Percentiles rank a stretch among this genome's conserved stretches.
Evolutionary conservation across 2,329 filamentous ascomycete species (phyloP).

Genomic region (Colletotrichum melonis): DNA sequence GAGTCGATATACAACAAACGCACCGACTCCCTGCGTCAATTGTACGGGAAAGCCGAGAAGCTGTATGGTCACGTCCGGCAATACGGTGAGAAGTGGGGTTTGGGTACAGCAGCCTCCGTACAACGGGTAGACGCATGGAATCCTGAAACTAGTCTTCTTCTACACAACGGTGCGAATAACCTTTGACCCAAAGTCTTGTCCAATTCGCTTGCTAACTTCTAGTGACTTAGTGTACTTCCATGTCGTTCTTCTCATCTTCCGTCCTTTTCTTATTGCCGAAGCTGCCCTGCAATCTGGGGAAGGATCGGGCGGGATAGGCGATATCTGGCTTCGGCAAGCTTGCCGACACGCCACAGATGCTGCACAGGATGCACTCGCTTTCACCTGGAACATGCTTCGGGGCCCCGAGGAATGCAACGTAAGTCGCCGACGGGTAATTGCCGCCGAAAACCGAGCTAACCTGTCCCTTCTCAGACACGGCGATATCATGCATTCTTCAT

Average conservation of each 20-base stretch:
- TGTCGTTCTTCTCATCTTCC: constrained; percentile 18
- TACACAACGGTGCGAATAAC: constrained; percentile 14
- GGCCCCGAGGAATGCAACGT: constrained; percentile 23
- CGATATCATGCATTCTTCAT: constrained; percentile 43
- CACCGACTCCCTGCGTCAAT: constrained; percentile 41
- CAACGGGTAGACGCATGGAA: constrained; percentile 12
- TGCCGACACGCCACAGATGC: constrained; percentile 44
- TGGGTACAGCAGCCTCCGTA: neutral
- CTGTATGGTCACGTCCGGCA: constrained; percentile 12
- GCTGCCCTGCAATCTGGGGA: constrained; percentile 25
- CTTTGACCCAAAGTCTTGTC: too few species aligned
- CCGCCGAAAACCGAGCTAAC: neutral
- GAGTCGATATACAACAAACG: constrained; percentile 41
- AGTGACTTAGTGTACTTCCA: constrained; percentile 14
- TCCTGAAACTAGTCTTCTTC: constrained; percentile 19
- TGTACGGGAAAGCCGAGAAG: constrained; percentile 40
- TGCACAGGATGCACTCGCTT: constrained; percentile 43
- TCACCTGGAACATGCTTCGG: constrained; percentile 28
- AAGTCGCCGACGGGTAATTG: neutral
- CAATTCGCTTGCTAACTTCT: neutral
- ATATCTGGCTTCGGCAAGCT: constrained; percentile 45
- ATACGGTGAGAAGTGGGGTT: constrained; percentile 24
- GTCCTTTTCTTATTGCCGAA: constrained; percentile 29
- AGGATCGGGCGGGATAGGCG: constrained; percentile 33
- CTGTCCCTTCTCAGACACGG: neutral